Evolutionary conservation across 2,329 filamentous ascomycete genomes (phyloP).

Genomic region (Cladophialophora exuberans): DNA sequence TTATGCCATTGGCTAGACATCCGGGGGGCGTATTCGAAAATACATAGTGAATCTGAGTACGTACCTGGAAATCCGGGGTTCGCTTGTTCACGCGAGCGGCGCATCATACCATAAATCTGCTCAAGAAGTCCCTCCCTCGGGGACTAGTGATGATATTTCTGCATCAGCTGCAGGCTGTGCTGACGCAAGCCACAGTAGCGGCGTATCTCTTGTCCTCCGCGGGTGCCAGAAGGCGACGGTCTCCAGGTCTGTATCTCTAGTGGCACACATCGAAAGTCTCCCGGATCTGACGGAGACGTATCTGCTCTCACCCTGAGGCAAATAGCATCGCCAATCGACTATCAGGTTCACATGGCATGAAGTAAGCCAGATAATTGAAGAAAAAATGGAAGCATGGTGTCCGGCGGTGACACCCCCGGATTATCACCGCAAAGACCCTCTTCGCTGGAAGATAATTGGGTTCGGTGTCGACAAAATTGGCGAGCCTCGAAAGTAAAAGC

Average conservation of each 20-base stretch:
- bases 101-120: too few species aligned
- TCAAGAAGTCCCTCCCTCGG: too few species aligned
- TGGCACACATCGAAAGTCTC: conserved; percentile 3
- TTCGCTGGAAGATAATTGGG: too few species aligned
- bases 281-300: conserved; percentile 11
- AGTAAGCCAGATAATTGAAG: conserved; percentile 2
- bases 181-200: not conserved
- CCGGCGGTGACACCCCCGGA: too few species aligned
- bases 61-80: not conserved
- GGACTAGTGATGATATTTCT: not conserved
- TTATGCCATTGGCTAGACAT: not conserved
- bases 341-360: conserved; percentile 10
- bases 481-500: too few species aligned
- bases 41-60: not conserved
- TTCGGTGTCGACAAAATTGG: too few species aligned
- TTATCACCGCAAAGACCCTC: too few species aligned
- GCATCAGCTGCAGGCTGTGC: not conserved
- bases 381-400: not conserved
- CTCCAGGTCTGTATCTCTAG: too few species aligned
- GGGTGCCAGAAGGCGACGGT: too few species aligned
- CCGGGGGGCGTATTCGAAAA: not conserved
- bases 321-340: conserved; percentile 6
- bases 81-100: too few species aligned
- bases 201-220: too few species aligned
- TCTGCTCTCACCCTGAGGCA: conserved; percentile 13